Evolutionary conservation across 1,139 yeast genomes (phyloP), one percentile per base, ranked within the genome.

Genomic region (Pichia kudriavzevii): DNA sequence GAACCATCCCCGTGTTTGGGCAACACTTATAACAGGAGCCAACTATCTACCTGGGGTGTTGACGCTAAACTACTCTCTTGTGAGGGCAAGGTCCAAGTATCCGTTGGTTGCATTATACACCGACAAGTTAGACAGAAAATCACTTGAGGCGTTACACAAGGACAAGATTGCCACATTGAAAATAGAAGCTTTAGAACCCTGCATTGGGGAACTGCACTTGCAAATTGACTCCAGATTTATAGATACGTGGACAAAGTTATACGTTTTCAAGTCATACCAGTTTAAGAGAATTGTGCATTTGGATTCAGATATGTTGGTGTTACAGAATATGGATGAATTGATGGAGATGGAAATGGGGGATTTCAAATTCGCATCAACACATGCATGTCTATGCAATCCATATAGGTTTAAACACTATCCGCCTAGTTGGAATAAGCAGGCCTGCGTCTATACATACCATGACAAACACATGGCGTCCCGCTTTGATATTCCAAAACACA

Each of bases 371-470:
- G 79, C 76, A 1, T 76, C 77, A 0, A 52, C 70, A n/a, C 74
- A 72, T 45, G 78, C 78, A 2, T 72, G 79, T 50, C 73, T 70
- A 15, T 72, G 79, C 52, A 72, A 72, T 43, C 79, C 79, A 3
- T 59, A 65, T 49, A 49, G 61, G 18, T 63, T 64, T 41, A 46
- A 61, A 1, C 75, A 72, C 45, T 72, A 72, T 43, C 79, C 79
- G n/a, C 41, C 46, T 32, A 59, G 67, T 42, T 72, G 79, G 79
- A 44, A 59, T 4, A 56, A 59, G 2, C 59, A 55, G 29, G 71
- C 72, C 47, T 72, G 79, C 44, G 66, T 67, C 1, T 71, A 27
- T 8, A 33, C 32, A 5, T 34, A 42, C 7, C 25, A 40, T 18
- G 39, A 36, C 26, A 10, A 14, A 3, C 25, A 36, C 4, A n/a